phyloP scores from a whole-genome alignment of 2,329 filamentous ascomycete genomes.

The Fusarium solani-melongenae region DNA sequence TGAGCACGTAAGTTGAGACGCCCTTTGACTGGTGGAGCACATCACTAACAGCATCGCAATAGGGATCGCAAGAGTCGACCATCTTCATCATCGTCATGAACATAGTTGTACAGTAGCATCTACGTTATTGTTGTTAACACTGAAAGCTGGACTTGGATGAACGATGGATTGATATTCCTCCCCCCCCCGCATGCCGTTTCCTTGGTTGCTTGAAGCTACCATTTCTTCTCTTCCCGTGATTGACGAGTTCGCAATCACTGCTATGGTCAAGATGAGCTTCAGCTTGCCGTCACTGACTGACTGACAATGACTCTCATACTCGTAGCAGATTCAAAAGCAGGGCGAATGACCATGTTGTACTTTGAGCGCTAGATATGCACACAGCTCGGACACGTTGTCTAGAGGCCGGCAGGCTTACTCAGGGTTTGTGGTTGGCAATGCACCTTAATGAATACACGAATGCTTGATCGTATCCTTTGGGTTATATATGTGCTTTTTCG shows the following conservation, averaged over 20 bases:
- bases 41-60: conserved; percentile 1
- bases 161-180: conserved; percentile 30
- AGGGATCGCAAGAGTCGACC: conserved; percentile 46
- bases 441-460: conserved; percentile 46
- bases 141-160: conserved; percentile 34
- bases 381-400: conserved; percentile 38
- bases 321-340: conserved; percentile 29
- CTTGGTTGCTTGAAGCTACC: conserved; percentile 30
- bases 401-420: conserved; percentile 33
- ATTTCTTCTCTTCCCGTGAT: conserved; percentile 35
- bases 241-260: conserved; percentile 24
- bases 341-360: conserved; percentile 33
- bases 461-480: conserved; percentile 13
- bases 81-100: conserved; percentile 38
- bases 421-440: conserved; percentile 38
- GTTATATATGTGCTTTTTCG: neutral
- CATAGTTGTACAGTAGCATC: conserved; percentile 42
- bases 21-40: neutral
- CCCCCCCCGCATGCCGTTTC: conserved; percentile 15
- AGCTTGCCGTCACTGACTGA: conserved; percentile 8
- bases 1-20: conserved; percentile 81
- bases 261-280: conserved; percentile 11
- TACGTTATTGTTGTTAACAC: conserved; percentile 36
- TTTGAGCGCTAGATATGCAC: conserved; percentile 37
- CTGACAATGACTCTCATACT: conserved; percentile 20